phyloP scores from a whole-genome alignment of 257 asterid genomes.

The Ehretia macrophylla region DNA sequence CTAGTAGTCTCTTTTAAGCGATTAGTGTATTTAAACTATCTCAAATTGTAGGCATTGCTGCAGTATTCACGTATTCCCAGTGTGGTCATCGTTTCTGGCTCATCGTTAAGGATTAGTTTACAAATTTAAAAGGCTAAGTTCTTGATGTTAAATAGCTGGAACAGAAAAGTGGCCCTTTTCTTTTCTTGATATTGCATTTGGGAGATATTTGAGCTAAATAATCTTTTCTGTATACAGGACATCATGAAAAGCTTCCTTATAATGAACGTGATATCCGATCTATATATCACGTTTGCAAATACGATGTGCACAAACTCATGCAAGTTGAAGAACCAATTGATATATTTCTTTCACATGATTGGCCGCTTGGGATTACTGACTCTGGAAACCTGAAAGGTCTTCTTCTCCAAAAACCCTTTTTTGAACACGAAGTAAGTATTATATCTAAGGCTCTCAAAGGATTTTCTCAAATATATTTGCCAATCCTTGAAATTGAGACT shows the following conservation, averaged over 20 bases:
- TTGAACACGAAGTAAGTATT: conserved; percentile 65
- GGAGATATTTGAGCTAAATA: too few relatives aligned
- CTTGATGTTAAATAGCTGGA: too few relatives aligned
- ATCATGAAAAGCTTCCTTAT: conserved; percentile 80
- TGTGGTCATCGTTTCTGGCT: neutral
- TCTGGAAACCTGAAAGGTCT: conserved; percentile 62
- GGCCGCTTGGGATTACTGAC: conserved; percentile 87
- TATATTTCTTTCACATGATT: conserved; percentile 93
- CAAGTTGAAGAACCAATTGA: conserved; percentile 93
- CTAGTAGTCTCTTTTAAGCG: neutral
- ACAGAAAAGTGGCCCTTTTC: too few relatives aligned
- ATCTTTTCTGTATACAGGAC: conserved; percentile 60
- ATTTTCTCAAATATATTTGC: too few relatives aligned
- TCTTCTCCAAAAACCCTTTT: conserved; percentile 59
- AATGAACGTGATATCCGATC: conserved; percentile 74
- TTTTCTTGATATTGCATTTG: too few relatives aligned
- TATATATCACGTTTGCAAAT: conserved; percentile 90
- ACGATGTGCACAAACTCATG: conserved; percentile 87
- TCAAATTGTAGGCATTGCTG: too few relatives aligned
- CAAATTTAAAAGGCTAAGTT: too few relatives aligned
- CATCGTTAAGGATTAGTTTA: neutral
- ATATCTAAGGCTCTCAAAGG: neutral
- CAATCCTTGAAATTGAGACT: neutral
- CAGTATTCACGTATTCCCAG: neutral
- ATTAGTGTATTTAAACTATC: neutral